Evolutionary conservation across 2,329 filamentous ascomycete genomes (phyloP), one percentile per base, ranked within the genome.

Genomic region (Stagonosporopsis cucurbitacearum): DNA sequence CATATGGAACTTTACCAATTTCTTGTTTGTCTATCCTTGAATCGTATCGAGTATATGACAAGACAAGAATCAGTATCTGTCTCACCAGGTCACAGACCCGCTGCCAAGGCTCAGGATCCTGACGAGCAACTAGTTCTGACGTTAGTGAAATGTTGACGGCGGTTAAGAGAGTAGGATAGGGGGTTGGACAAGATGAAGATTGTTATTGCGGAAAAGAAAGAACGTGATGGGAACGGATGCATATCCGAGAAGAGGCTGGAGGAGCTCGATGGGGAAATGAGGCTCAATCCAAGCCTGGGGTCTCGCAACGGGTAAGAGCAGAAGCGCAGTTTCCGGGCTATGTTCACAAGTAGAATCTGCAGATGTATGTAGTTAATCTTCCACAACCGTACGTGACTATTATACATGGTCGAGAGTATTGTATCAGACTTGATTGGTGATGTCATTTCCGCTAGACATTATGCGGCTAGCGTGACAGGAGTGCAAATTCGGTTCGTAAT

Each of bases 191-290:
- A 55, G 25, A 6, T 50, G n/a, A 55, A 40, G 6, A 19, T 45
- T 15, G 46, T 55, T 6, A 45, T 50, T 28, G 40, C 40, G 5
- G 52, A 45, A 8, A 46, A 55, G 35, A 36, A 12, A 6, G 45
- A 19, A n/a, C 45, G 35, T 9, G 45, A 46, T 15, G 46, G 45
- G 1, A 45, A 50, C 6, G 26, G 30, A 2, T 45, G 52, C 33
- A 55, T 41, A 11, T 46, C 45, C 41, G 52, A 55, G 46, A 55
- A 50, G 41, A 40, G 52, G 17, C 46, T 50, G 17, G 52, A 45
- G 13, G 52, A 55, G 46, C 40, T 55, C 20, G 45, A 55, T 7
- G 52, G 45, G 20, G 40, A 49, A 35, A 45, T 50, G 20, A 30
- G 33, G 17, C 15, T 55, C 17, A 26, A 23, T 6, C 52, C 52